Evolutionary conservation across 2,329 filamentous ascomycete genomes (phyloP), one percentile per base, ranked within the genome.

Genomic region (Arthrinium puccinioides): DNA sequence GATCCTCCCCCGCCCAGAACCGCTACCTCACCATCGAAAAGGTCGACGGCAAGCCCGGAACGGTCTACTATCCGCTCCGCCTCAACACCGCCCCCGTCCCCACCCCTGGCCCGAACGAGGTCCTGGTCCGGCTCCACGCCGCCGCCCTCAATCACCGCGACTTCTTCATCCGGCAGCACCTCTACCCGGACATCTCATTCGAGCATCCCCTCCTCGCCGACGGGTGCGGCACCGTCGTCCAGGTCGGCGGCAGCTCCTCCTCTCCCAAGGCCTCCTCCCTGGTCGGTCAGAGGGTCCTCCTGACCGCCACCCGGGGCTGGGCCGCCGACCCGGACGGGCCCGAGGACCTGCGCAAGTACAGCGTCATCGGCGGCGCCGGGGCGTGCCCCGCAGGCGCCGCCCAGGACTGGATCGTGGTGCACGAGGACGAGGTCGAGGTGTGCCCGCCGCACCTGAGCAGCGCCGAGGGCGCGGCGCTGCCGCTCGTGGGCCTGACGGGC

Each of bases 141-240:
- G 85, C 82, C 2, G 84, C 90, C 11, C 79, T 97, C 35, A 97
- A 97, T 68, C 92, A 97, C 67, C 84, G 89, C 51, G 92, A 97
- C 61, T 78, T 94, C 49, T 97, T 96, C 67, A 84, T 94, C 62
- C 85, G 90, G 38, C 88, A 92, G 60, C 83, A 89, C 55, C 78
- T 94, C 27, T 97, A 97, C 67, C 90, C 90, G 0, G 83, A 77
- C 49, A 83, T 87, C 37, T 82, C 84, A 10, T 94, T 94, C 60
- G 72, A 76, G 42, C 70, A 80, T 6, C 87, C 90, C 1, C 66
- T 97, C 28, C 74, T 94, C 19, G 79, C 88, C 42, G 90, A 97
- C 57, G 90, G 87, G 46, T 81, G 75, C 49, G 90, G 89, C 38
- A 66, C 74, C 40, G 86, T 97, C 4, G 72, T 81, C 21, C 65